Conservation (phyloP, 2,329 filamentous ascomycete species). For the Chlorencoelia australis region DNA sequence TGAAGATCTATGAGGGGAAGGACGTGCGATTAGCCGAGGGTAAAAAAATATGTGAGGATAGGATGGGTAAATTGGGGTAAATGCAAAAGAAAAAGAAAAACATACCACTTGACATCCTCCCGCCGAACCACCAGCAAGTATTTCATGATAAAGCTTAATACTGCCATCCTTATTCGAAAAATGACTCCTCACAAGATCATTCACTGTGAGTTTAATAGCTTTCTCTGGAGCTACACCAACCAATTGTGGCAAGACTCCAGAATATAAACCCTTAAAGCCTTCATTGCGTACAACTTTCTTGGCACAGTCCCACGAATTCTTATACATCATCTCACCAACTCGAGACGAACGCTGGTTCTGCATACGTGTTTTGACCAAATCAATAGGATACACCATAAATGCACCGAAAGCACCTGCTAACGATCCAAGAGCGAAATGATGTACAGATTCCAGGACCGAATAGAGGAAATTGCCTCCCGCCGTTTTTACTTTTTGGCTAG, state of each 20-base stretch:
- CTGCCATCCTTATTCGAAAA: slow-evolving; percentile 65
- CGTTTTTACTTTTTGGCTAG: slow-evolving; percentile 39
- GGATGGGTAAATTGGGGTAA: background rate
- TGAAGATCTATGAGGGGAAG: slow-evolving; percentile 68
- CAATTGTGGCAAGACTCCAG: slow-evolving; percentile 86
- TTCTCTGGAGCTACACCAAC: slow-evolving; percentile 98
- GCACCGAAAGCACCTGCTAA: slow-evolving; percentile 93
- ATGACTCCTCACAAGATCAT: slow-evolving; percentile 74
- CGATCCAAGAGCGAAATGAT: slow-evolving; percentile 85
- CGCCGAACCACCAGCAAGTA: slow-evolving; percentile 79
- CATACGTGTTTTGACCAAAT: slow-evolving; percentile 96
- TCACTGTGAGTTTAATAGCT: slow-evolving; percentile 97
- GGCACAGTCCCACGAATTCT: slow-evolving; percentile 94
- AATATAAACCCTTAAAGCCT: slow-evolving; percentile 82
- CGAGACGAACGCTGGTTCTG: slow-evolving; percentile 85
- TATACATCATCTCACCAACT: slow-evolving; percentile 83
- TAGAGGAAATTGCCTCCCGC: slow-evolving; percentile 48
- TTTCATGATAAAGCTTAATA: slow-evolving; percentile 62
- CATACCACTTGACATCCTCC: slow-evolving; percentile 93
- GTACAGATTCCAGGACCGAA: slow-evolving; percentile 63
- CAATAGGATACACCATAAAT: slow-evolving; percentile 99
- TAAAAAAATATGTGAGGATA: slow-evolving; percentile 2
- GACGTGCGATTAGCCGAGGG: too few species aligned
- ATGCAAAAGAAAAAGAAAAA: slow-evolving; percentile 22
- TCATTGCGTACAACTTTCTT: slow-evolving; percentile 90